These are phyloP conservation scores for Lojkania enalia DNA, from an alignment of 2,329 filamentous ascomycete species.

Conservation along the genomic window DNA sequence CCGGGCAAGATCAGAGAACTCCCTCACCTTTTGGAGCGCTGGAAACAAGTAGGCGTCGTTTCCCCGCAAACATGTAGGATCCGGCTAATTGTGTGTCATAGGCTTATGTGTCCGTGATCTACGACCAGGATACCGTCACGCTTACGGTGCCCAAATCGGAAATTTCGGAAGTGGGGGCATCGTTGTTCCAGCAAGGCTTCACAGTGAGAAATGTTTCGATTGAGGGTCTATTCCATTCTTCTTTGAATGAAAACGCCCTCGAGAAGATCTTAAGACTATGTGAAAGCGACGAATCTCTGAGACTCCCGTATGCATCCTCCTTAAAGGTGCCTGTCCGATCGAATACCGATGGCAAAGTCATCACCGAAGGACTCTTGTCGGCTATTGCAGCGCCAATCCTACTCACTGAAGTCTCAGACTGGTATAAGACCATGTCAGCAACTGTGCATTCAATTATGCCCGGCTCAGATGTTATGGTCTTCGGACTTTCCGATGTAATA, in stretches of 20 bases:
- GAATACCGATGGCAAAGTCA: not conserved
- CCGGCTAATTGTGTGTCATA: no score
- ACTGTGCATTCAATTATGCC: no score
- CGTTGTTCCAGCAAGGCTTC: no score
- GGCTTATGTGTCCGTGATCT: not conserved
- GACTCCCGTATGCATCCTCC: not conserved
- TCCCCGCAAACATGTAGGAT: no score
- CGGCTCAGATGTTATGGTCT: not conserved
- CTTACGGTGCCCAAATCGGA: not conserved
- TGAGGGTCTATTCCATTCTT: not conserved
- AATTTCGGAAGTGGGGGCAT: not conserved
- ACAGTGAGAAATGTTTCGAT: not conserved
- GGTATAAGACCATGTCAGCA: not conserved
- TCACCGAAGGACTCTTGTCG: not conserved
- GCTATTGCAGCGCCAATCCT: not conserved
- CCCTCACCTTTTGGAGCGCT: no score
- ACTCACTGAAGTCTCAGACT: not conserved
- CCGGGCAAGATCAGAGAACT: no score
- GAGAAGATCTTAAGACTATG: not conserved
- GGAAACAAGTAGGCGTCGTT: no score
- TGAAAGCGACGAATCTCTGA: not conserved
- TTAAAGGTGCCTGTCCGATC: not conserved
- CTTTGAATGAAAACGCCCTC: not conserved
- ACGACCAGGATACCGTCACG: not conserved
- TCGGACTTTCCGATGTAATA: not conserved